Base-by-base conservation (phyloP, 352 stramenopile genomes). In the Phytophthora palmivora region DNA sequence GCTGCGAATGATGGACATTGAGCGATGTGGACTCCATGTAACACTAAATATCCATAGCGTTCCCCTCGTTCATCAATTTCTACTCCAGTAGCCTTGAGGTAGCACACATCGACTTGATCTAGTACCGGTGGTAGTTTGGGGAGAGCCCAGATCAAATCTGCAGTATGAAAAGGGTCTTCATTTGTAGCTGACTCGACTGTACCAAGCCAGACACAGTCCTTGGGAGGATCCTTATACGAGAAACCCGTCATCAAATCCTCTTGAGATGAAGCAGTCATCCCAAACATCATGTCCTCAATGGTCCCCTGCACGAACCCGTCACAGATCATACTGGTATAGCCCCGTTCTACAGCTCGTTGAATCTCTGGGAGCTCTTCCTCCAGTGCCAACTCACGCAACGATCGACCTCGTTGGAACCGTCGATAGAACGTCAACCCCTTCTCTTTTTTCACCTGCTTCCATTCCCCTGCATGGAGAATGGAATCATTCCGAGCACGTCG, bases 261-360 rank as follows among this genome's bases (percentile, higher is more conserved):
- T 46, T 68, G 55, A 1, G 70, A 70, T 2, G 55, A 57, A 22
- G 67, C 66, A 12, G 58, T 75, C 51, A 67, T 72, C 0, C 69
- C 78, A 50, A 81, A 85, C 46, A 88, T 55, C 45, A 84, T 59
- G 37, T 78, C 63, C 18, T 79, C 67, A 11, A 87, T 67, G 10
- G 70, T 63, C 18, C 70, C 74, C 6, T 68, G 46, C 7, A 82
- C 41, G 32, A 54, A 59, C 11, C 78, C 76, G 26, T 70, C 53
- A 45, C 65, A 69, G 19, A 74, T 62, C 48, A 74, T 58, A 22
- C 56, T 69, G 19, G 46, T 72, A n/a, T 69, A 69, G 16, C 67
- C 63, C 2, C 65, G 52, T 46, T 74, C 67, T 12, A 75, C 65
- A 0, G 68, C 66, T 18, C 50, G 39, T 50, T 58, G 60, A 16